Base-by-base conservation (phyloP, 495 filamentous ascomycete genomes). In the Echria macrotheca region DNA sequence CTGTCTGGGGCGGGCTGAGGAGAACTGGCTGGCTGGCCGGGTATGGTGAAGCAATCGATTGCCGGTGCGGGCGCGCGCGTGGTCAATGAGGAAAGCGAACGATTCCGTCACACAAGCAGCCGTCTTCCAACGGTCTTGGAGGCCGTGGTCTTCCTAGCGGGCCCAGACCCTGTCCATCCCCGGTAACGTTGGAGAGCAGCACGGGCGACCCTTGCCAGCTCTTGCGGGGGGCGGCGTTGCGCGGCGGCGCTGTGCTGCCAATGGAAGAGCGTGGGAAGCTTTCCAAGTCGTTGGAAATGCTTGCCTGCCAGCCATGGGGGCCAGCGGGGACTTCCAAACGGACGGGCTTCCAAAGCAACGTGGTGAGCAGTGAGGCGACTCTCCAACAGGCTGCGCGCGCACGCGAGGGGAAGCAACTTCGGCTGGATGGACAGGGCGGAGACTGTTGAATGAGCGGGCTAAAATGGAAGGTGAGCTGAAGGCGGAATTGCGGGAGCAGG, bases 171-270 rank as follows among this genome's bases (percentile, higher is more conserved):
- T 9, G 21, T 60, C 50, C 18, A 37, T 25, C 45, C 38, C 26
- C 55, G 63, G 37, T 50, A 66, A n/a, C n/a, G n/a, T n/a, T n/a
- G n/a, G n/a, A n/a, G n/a, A 57, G 53, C 52, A 51, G 51, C 59
- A 50, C 55, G 44, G 47, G 18, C n/a, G 22, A 33, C 54, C 56
- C 44, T 39, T 31, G 49, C 54, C 47, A 25, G 32, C 33, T 19
- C 47, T 52, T 43, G 19, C 49, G 23, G 24, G 51, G 19, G 47
- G 28, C 7, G 28, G 28, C 28, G 28, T 31, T 31, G 28, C 28
- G 12, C 28, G 6, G 28, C 28, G 49, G 54, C 54, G 49, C 55
- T 57, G n/a, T n/a, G n/a, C n/a, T n/a, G n/a, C n/a, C n/a, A n/a
- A n/a, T n/a, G n/a, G n/a, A n/a, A n/a, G n/a, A n/a, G n/a, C n/a